Conservation (phyloP, 2,329 filamentous ascomycete species). For the Seiridium unicorne region DNA sequence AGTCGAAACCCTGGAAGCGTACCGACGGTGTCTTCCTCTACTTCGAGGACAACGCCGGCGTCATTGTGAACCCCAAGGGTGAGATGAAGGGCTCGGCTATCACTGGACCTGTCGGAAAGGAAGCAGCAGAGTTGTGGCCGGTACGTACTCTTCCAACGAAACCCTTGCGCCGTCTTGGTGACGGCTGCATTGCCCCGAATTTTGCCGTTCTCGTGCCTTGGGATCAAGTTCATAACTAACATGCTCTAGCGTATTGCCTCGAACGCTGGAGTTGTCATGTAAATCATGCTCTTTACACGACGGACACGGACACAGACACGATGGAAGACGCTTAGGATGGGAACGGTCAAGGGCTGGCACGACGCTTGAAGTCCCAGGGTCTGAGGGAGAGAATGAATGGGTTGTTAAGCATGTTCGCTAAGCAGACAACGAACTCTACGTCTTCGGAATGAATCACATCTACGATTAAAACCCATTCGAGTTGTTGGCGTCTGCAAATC, state of each 20-base stretch:
- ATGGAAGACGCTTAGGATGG: no score
- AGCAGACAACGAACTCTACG: no score
- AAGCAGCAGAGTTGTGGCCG: constrained; percentile 99
- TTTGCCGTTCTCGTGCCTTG: no score
- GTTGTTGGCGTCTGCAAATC: no score
- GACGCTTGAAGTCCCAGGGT: no score
- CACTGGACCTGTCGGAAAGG: constrained; percentile 98
- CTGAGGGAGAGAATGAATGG: no score
- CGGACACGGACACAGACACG: no score
- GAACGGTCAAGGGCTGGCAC: no score
- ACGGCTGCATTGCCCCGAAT: neutral
- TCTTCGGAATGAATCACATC: no score
- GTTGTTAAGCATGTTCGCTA: no score
- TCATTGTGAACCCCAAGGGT: constrained; percentile 99
- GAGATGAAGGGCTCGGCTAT: constrained; percentile 99
- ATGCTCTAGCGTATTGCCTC: constrained; percentile 84
- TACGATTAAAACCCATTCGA: no score
- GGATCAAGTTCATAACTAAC: constrained; percentile 18
- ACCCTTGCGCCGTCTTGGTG: neutral
- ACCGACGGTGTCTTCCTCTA: constrained; percentile 98
- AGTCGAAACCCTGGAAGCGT: constrained; percentile 99
- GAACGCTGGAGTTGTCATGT: constrained; percentile 99
- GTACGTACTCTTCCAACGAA: constrained; percentile 52
- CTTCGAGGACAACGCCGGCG: constrained; percentile 99
- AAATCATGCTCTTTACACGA: constrained; percentile 44